Base-by-base conservation (phyloP, 176 grass and related monocot species). In the Rhipidocladum racemiflorum region DNA sequence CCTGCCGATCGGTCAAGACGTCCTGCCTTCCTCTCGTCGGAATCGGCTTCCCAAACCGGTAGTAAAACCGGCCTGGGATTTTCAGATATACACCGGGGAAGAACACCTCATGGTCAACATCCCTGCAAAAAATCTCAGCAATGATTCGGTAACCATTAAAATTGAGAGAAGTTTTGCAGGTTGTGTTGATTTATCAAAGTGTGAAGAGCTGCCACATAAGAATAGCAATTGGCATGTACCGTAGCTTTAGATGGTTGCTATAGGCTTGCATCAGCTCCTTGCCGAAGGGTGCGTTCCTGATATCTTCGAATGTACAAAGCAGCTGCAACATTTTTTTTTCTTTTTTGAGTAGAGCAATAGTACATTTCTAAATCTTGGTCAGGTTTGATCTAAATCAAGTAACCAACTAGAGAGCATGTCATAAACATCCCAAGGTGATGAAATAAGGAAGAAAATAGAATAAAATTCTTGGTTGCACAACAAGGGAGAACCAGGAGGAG, bases 11-110 rank as follows among this genome's bases (percentile, higher is more conserved):
- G 30, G 63, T 79, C 64, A 94, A 42, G 42, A 94, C 21, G 27
- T 80, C 79, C 15, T 88, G 69, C 68, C 76, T 79, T 4, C 65
- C 78, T 5, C 28, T 83, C 18, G 85, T 91, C 15, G 39, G 76
- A 38, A 94, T 86, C n/a, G 91, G 91, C 28, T 94, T 94, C 29
- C 91, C 91, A 27, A 94, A 94, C 23, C 84, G 85, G 84, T 91
- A 94, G 68, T 94, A 94, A 25, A 94, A 94, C 28, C 91, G 81
- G 9, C 91, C 88, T 0, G 91, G 88, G 53, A 88, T 60, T 40
- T 91, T 94, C 21, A 84, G 74, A 27, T 27, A 40, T n/a, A 84
- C 46, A 1, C 85, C 88, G 2, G 91, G 88, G 61, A 90, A 88
- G 32, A 87, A 79, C 54, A 93, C 81, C 74, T 88, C 88, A 9